A percentile compares a stretch with the other conserved stretches of the same genome.
Evolutionary conservation across 2,329 filamentous ascomycete genomes (phyloP).

Genomic region (Trichoderma atrobrunneum): DNA sequence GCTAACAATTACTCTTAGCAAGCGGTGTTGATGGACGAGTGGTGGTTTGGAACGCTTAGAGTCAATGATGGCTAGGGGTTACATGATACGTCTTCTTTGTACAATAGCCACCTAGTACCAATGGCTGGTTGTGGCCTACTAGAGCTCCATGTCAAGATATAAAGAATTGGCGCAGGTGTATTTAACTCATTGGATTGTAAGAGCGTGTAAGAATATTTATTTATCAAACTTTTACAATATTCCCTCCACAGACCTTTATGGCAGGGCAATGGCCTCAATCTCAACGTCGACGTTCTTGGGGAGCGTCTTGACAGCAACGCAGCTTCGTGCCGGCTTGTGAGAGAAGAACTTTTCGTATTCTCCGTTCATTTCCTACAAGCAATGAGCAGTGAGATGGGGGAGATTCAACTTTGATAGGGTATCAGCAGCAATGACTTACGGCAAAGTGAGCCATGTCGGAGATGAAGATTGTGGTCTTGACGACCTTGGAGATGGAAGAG

Average conservation of each 20-base stretch:
- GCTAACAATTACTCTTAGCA: slow-evolving; percentile 46
- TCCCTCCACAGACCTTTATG: slow-evolving; percentile 38
- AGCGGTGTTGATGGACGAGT: slow-evolving; percentile 81
- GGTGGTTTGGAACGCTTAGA: slow-evolving; percentile 66
- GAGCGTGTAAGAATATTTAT: slow-evolving; percentile 5
- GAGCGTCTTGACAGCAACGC: slow-evolving; percentile 84
- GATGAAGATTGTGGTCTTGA: slow-evolving; percentile 91
- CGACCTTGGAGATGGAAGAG: slow-evolving; percentile 72
- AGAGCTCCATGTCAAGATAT: not conserved
- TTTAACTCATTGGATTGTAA: slow-evolving; percentile 9
- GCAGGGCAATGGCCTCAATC: slow-evolving; percentile 82
- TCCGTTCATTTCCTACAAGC: slow-evolving; percentile 67
- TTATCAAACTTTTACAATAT: slow-evolving; percentile 13
- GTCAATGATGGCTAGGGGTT: not conserved
- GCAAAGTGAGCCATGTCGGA: slow-evolving; percentile 88
- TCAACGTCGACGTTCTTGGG: slow-evolving; percentile 84
- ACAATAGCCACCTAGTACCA: not conserved
- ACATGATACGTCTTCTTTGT: not conserved
- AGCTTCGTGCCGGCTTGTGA: slow-evolving; percentile 84
- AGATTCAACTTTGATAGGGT: not conserved
- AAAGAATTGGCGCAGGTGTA: not conserved
- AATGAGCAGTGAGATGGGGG: not conserved
- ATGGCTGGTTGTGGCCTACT: not conserved
- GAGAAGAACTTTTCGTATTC: slow-evolving; percentile 81
- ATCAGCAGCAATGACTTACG: slow-evolving; percentile 35